Evolutionary conservation across 1,284 basidiomycete species (phyloP), one percentile per base, ranked within the genome.

Genomic region (Coniferiporia sulphurascens): DNA sequence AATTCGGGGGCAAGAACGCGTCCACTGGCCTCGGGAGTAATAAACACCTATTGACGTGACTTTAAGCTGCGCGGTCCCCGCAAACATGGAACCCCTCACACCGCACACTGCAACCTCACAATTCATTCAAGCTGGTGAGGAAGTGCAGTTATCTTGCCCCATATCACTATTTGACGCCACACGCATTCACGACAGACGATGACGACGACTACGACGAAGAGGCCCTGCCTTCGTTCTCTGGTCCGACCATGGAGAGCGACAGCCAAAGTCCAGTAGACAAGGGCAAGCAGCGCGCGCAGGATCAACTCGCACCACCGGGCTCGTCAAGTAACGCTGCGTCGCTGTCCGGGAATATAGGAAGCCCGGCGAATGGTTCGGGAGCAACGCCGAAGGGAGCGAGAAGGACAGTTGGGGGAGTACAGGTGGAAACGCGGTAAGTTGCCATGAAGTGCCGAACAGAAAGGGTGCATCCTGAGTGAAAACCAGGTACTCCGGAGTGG

Each of bases 131-230:
- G 85, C 87, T 70, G 87, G 88, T 76, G 56, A 59, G 70, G 52
- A 13, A 44, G 13, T 6, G 1, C 3, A 32, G 5, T 17, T 2
- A 12, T 48, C 59, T 41, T 22, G 9, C 53, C 65, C 45, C 7
- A 8, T 41, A 15, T 41, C 38, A 12, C 15, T 41, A 3, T 21
- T 35, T 54, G 43, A 62, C 34, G 21, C 38, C 38, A 36, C 43
- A 3, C 9, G 48, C 17, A 12, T 46, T 57, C 41, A 32, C 27
- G 6, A 36, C 63, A 76, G 83, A 86, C 68, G 87, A 91, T 59
- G 90, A 91, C 54, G 87, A 89, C 60, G 89, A 91, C 70, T 71
- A 89, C 53, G 85, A 91, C 72, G 89, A 92, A 66, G 86, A 86
- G 51, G 76, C 81, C 70, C 89, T 92, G 55, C 89, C 89, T 15